Evolutionary conservation across 2,329 filamentous ascomycete genomes (phyloP).

Genomic region (Coniochaeta prunicola): DNA sequence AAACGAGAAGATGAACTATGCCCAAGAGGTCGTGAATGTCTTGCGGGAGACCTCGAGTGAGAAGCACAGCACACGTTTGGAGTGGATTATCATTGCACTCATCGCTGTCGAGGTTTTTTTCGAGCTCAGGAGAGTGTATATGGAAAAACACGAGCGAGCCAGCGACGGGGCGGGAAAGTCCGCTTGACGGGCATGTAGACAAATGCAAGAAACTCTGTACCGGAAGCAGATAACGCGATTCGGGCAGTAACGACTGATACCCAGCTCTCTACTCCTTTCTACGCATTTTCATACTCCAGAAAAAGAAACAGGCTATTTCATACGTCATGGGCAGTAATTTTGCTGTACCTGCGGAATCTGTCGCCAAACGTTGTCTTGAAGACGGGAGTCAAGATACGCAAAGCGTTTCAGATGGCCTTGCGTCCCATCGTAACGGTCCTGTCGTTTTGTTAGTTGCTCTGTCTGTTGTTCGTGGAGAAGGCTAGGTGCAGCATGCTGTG

Average conservation of each 20-base stretch:
- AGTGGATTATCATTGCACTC: slow-evolving; percentile 92
- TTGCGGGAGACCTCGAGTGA: slow-evolving; percentile 83
- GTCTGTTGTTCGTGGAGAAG: background rate
- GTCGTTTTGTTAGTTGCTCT: background rate
- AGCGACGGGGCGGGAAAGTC: slow-evolving; percentile 5
- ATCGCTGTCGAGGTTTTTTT: slow-evolving; percentile 91
- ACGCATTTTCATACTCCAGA: background rate
- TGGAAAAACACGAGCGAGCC: slow-evolving; percentile 32
- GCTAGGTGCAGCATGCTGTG: background rate
- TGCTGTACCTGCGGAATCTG: no score
- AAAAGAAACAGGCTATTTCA: background rate
- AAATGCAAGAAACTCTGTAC: background rate
- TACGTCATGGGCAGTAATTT: background rate
- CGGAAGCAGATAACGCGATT: slow-evolving; percentile 3
- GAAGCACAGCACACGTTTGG: slow-evolving; percentile 78
- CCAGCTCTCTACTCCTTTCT: background rate
- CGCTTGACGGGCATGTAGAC: slow-evolving; percentile 9
- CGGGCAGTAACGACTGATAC: background rate
- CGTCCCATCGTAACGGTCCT: background rate
- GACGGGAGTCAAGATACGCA: background rate
- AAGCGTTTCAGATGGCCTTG: background rate
- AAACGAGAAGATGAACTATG: slow-evolving; percentile 98
- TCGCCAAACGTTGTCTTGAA: background rate
- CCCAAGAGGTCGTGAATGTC: slow-evolving; percentile 87
- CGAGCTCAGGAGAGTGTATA: slow-evolving; percentile 68